These are phyloP conservation scores for Lomentospora prolificans DNA, from an alignment of 2,329 filamentous ascomycete genomes.

Conservation along the genomic window DNA sequence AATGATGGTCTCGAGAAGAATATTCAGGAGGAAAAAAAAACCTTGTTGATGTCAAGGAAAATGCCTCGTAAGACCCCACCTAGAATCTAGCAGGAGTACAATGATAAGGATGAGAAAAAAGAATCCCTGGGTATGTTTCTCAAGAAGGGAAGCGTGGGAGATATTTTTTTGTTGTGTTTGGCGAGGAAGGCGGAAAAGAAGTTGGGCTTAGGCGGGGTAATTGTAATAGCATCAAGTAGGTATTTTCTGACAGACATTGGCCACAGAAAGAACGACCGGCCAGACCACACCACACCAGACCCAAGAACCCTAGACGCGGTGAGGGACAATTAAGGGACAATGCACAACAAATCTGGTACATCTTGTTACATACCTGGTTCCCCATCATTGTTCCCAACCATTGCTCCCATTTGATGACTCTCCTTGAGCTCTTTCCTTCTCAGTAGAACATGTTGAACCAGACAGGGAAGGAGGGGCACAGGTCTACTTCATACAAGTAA, in stretches of 20 bases:
- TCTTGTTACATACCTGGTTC: not conserved
- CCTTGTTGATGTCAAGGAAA: not conserved
- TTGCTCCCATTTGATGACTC: too few species aligned
- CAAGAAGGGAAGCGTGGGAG: not conserved
- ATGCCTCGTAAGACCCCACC: not conserved
- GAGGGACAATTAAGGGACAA: not conserved
- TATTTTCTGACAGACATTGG: not conserved
- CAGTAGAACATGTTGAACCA: not conserved
- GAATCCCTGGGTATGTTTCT: not conserved
- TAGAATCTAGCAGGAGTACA: not conserved
- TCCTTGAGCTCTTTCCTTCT: too few species aligned
- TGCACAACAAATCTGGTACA: not conserved
- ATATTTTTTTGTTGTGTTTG: not conserved
- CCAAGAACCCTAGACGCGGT: not conserved
- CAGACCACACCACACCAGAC: too few species aligned
- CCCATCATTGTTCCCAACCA: too few species aligned
- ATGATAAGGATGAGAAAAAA: not conserved
- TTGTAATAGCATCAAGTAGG: not conserved
- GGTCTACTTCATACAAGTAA: too few species aligned
- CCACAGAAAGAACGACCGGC: not conserved
- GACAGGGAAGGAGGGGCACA: not conserved
- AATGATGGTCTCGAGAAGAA: not conserved
- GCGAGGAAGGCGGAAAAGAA: not conserved
- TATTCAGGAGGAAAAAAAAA: not conserved
- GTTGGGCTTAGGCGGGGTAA: slow-evolving; percentile 3